A percentile compares a stretch with the other conserved stretches of the same genome.
Conservation (phyloP, 2,329 filamentous ascomycete species). For the Capronia americana region DNA sequence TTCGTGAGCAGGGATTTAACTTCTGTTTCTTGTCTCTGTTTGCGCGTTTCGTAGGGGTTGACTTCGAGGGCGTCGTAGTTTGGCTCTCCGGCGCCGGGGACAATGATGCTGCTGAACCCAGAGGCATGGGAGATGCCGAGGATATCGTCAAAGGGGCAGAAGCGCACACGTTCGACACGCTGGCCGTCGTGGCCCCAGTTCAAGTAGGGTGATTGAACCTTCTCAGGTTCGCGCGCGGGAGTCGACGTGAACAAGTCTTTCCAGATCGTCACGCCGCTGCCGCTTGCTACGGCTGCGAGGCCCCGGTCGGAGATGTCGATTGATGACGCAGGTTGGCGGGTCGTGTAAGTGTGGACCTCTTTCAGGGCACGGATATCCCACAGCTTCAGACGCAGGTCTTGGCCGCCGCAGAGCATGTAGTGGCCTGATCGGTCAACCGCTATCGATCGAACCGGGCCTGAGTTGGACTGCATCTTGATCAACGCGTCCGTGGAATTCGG, state of each 20-base stretch:
- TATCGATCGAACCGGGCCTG: slow-evolving; percentile 83
- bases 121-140: slow-evolving; percentile 82
- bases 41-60: slow-evolving; percentile 93
- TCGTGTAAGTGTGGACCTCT: slow-evolving; percentile 88
- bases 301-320: slow-evolving; percentile 88
- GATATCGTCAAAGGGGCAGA: slow-evolving; percentile 95
- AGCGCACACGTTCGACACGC: slow-evolving; percentile 78
- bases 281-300: slow-evolving; percentile 88
- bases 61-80: slow-evolving; percentile 93
- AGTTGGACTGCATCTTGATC: slow-evolving; percentile 89
- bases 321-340: slow-evolving; percentile 79
- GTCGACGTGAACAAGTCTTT: slow-evolving; percentile 84
- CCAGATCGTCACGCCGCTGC: slow-evolving; percentile 89
- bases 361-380: slow-evolving; percentile 96
- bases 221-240: slow-evolving; percentile 71
- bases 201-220: slow-evolving; percentile 89
- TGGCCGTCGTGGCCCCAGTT: slow-evolving; percentile 81
- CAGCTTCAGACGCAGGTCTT: slow-evolving; percentile 89
- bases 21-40: slow-evolving; percentile 91
- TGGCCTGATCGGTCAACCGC: slow-evolving; percentile 87
- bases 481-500: slow-evolving; percentile 85
- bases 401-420: slow-evolving; percentile 94
- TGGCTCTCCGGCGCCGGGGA: slow-evolving; percentile 93
- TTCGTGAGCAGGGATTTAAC: slow-evolving; percentile 92
- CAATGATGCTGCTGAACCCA: slow-evolving; percentile 87